Evolutionary conservation across 768 basidiomycete species (phyloP), one percentile per base, ranked within the genome.

Genomic region (Lentinus brumalis): DNA sequence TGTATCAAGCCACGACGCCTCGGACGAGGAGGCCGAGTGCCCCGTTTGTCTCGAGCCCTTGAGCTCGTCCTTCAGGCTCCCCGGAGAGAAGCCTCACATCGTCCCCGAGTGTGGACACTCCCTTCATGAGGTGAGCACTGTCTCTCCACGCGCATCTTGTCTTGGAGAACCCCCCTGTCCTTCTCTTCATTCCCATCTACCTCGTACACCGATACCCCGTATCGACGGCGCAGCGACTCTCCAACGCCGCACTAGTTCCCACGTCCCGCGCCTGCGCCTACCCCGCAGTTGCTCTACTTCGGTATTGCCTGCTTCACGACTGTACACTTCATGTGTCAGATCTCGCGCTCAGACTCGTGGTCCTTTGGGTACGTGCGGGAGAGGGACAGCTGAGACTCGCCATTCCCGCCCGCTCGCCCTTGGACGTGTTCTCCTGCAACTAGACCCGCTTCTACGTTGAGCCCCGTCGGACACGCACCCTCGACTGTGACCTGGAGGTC

Each of bases 41-140:
- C 96, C 96, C 12, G 94, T 99, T 66, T 99, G 96, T 75, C 88
- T 97, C 66, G 96, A 98, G 70, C 91, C 93, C 1, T 85, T 99
- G 71, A 90, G 89, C 71, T 95, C 94, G 75, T 90, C 88, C 74
- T 97, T 94, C 76, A 83, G 95, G 62, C 77, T 99, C 14, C 91
- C 93, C 0, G 97, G 97, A 9, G 97, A 99, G 79, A 98, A 96
- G 72, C 94, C 96, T 8, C 96, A 98, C 72, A 90, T 99, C 63
- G 91, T 97, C 49, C 96, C 97, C 32, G 93, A 96, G 72, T 99
- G 97, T 67, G 96, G 97, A 40, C 97, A 99, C 78, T 90, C 94
- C 39, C 85, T 99, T n/a, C 97, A 98, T 77, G 89, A 95, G 80
- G 94, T 89, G 57, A 65, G 79, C 71, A 16, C 16, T 21, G 26